Base-by-base conservation (phyloP, 352 stramenopile species). In the Pythium dissotocum region DNA sequence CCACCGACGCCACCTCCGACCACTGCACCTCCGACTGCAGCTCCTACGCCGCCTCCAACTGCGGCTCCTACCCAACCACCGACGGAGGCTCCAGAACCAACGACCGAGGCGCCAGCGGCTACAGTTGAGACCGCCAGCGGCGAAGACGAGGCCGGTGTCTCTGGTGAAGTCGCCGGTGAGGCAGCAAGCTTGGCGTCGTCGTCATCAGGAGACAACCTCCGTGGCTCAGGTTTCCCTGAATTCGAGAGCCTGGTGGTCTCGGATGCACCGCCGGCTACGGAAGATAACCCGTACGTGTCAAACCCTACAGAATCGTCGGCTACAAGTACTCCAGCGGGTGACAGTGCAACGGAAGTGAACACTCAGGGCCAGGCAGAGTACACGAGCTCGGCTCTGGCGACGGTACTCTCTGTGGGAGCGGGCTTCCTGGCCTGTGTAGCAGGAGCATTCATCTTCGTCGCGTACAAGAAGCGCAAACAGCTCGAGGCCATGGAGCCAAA, bases 11-110 rank as follows among this genome's bases (percentile, higher is more conserved):
- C 70, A 6, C 54, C 64, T 10, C 65, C 52, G 28, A 44, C 64
- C n/a, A 44, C 64, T 26, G 69, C 73, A 4, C 64, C 73, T 0
- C 40, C 64, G 2, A 67, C 66, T 10, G 70, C 65, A n/a, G 18
- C 72, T 16, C 75, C 75, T 3, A 72, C 74, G 6, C 75, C 74
- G 2, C 28, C 51, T 16, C 42, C 46, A 5, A 67, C 44, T 1
- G 36, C 61, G 10, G 51, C 51, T 35, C 49, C 61, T 1, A 58
- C 61, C 10, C 61, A 52, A 44, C 26, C 24, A 9, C 57, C 63
- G 13, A 58, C 57, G 2, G 51, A 24, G 21, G 4, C 35, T 16
- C 30, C 52, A 40, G 52, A 26, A 24, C 52, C 52, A 46, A n/a
- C 38, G 38, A 40, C 35, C 35, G 9, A 6, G 35, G 18, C 38